Percentiles rank a stretch among this genome's conserved stretches.
phyloP scores from a whole-genome alignment of 768 basidiomycete species.

The Mycena amicta region DNA sequence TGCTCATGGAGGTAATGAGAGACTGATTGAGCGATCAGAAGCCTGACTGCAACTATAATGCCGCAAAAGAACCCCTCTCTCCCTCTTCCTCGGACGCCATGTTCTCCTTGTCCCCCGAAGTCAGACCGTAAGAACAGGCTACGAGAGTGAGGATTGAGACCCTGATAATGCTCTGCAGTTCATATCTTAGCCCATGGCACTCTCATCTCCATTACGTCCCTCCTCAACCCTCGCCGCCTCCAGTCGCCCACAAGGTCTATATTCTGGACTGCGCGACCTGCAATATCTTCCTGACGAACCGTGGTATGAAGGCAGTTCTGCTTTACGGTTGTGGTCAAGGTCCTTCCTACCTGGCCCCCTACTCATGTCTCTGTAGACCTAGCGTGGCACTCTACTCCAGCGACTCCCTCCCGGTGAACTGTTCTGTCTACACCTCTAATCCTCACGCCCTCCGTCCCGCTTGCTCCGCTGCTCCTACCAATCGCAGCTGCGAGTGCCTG shows the following conservation, averaged over 20 bases:
- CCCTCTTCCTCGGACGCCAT: conserved; percentile 12
- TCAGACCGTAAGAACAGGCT: no score
- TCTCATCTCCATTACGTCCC: conserved; percentile 38
- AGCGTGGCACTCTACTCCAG: conserved; percentile 83
- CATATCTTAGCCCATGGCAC: conserved; percentile 36
- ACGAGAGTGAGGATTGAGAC: no score
- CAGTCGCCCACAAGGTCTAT: conserved; percentile 74
- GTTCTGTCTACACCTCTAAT: conserved; percentile 65
- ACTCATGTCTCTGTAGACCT: conserved; percentile 82
- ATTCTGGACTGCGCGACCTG: conserved; percentile 78
- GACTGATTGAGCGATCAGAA: not conserved
- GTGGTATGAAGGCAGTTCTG: conserved; percentile 74
- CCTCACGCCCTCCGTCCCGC: conserved; percentile 43
- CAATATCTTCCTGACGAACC: conserved; percentile 74
- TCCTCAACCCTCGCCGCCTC: conserved; percentile 35
- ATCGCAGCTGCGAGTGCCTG: conserved; percentile 81
- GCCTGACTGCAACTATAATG: not conserved
- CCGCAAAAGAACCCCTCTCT: conserved; percentile 7
- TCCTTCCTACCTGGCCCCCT: no score
- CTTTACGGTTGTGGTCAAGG: no score
- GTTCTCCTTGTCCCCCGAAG: conserved; percentile 21
- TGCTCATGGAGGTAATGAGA: conserved; percentile 34
- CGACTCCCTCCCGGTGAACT: conserved; percentile 77
- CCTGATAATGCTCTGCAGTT: conserved; percentile 24
- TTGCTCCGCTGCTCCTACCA: conserved; percentile 34